phyloP scores from a whole-genome alignment of 805 yeast species.

The Alloascoidea hylecoeti region DNA sequence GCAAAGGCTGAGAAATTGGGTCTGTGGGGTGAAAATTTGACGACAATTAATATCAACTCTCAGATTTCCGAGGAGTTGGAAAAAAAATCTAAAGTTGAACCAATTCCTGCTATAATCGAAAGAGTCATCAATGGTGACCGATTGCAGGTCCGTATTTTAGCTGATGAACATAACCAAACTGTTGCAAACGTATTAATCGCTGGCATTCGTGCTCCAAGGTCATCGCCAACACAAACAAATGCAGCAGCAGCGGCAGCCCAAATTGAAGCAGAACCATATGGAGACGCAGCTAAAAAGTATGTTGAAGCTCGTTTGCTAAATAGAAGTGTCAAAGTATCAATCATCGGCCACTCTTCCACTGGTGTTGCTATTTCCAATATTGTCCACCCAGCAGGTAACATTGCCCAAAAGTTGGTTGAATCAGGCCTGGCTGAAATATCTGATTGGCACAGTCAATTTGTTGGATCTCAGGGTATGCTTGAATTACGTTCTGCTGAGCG shows the following conservation, averaged over 20 bases:
- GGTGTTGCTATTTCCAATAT: constrained; percentile 48
- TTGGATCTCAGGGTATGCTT: constrained; percentile 55
- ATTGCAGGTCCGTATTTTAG: constrained; percentile 41
- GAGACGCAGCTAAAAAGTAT: constrained; percentile 49
- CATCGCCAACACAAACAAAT: constrained; percentile 26
- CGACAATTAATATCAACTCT: constrained; percentile 13
- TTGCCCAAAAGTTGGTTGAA: constrained; percentile 51
- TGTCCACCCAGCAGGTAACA: constrained; percentile 65
- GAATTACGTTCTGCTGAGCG: constrained; percentile 50
- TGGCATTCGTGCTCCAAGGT: constrained; percentile 62
- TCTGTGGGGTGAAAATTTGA: constrained; percentile 27
- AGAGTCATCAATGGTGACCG: constrained; percentile 72
- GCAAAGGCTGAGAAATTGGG: constrained; percentile 43
- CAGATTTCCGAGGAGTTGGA: constrained; percentile 20
- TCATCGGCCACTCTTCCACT: constrained; percentile 47
- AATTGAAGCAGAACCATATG: constrained; percentile 38
- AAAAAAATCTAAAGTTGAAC: constrained; percentile 22
- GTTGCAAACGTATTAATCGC: constrained; percentile 52
- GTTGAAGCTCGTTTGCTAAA: constrained; percentile 53
- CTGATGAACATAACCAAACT: constrained; percentile 35
- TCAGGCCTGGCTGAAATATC: constrained; percentile 62
- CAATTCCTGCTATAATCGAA: constrained; percentile 51
- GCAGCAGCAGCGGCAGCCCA: constrained; percentile 20
- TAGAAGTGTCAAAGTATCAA: constrained; percentile 38
- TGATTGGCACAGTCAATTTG: constrained; percentile 63